These are phyloP conservation scores for Colletotrichum eremochloae DNA, from an alignment of 2,329 filamentous ascomycete genomes.

Conservation along the genomic window DNA sequence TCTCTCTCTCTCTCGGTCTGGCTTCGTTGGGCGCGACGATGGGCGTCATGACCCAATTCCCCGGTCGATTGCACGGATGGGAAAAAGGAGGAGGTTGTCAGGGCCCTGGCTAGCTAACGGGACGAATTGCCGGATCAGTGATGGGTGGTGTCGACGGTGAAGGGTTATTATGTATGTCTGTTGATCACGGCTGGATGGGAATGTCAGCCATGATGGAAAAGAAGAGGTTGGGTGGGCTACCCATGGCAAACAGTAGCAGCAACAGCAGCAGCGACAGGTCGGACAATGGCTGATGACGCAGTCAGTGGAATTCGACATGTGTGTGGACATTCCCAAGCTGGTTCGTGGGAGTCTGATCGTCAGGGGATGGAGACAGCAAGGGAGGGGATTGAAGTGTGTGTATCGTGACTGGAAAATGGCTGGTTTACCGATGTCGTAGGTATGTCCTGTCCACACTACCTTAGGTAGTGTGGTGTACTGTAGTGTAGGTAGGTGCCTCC, in stretches of 20 bases:
- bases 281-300: neutral
- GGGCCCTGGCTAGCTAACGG: conserved; percentile 21
- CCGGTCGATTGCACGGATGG: neutral
- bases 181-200: neutral
- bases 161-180: neutral
- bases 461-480: no score
- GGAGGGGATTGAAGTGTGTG: no score
- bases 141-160: neutral
- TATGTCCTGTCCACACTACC: no score
- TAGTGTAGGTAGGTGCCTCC: no score
- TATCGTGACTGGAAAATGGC: neutral
- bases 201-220: neutral
- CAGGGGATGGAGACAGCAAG: neutral
- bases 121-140: neutral
- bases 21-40: conserved; percentile 1
- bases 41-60: neutral
- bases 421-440: neutral
- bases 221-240: neutral
- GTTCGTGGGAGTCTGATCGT: neutral
- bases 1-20: neutral
- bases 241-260: neutral
- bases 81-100: neutral
- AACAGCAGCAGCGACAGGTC: neutral
- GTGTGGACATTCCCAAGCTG: neutral
- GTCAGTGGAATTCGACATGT: neutral